Percentiles rank a stretch among this genome's conserved stretches.
These are phyloP conservation scores for Candida bentonensis DNA, from an alignment of 805 yeast genomes.

Conservation along the genomic window DNA sequence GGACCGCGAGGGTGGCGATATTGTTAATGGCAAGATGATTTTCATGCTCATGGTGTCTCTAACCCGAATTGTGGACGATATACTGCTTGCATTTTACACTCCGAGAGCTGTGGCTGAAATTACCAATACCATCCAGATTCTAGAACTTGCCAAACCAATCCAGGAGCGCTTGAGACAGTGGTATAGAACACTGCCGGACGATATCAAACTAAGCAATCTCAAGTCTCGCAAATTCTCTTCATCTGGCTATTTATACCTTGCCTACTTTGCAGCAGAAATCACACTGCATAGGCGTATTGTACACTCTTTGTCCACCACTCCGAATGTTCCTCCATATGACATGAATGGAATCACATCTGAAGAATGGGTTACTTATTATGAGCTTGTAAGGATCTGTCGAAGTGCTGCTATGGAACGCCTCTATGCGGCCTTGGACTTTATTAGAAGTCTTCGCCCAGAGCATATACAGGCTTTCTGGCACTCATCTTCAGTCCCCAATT, in stretches of 20 bases:
- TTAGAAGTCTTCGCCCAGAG: slow-evolving; percentile 58
- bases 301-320: not conserved
- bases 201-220: slow-evolving; percentile 4
- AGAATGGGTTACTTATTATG: slow-evolving; percentile 26
- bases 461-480: slow-evolving; percentile 77
- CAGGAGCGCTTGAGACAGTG: slow-evolving; percentile 23
- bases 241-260: slow-evolving; percentile 53
- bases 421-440: slow-evolving; percentile 61
- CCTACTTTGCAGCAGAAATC: slow-evolving; percentile 82
- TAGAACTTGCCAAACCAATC: slow-evolving; percentile 52
- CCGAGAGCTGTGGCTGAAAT: not conserved
- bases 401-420: slow-evolving; percentile 66
- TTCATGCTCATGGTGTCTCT: not conserved
- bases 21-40: not conserved
- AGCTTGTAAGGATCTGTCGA: slow-evolving; percentile 52
- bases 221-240: slow-evolving; percentile 26
- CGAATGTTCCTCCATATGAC: not conserved
- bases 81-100: not conserved
- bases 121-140: slow-evolving; percentile 34
- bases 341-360: not conserved
- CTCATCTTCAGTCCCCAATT: slow-evolving; percentile 52
- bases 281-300: slow-evolving; percentile 50
- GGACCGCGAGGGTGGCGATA: not conserved
- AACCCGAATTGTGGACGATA: not conserved
- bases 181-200: slow-evolving; percentile 22